Evolutionary conservation across 345 rosid species (phyloP).

Genomic region (Populus alba): DNA sequence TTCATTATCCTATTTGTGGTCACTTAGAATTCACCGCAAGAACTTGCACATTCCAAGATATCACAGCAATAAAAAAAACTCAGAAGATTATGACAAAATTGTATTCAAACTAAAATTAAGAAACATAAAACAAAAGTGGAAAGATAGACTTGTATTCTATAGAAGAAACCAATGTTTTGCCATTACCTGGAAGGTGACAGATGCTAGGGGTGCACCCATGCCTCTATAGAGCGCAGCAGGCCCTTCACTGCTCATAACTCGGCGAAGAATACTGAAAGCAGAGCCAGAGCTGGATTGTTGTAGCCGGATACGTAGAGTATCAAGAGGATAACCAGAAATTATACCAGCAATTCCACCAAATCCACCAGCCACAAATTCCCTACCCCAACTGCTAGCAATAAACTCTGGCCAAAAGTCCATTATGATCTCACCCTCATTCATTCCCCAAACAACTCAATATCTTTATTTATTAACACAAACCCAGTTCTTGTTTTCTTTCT

Average conservation of each 20-base stretch:
- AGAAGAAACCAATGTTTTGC: not conserved
- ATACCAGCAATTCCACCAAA: conserved; percentile 95
- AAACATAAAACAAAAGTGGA: not conserved
- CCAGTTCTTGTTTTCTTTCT: conserved; percentile 1
- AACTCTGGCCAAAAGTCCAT: conserved; percentile 98
- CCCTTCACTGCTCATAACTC: conserved; percentile 57
- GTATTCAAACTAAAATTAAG: not conserved
- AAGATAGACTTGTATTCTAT: not conserved
- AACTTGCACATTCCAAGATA: not conserved
- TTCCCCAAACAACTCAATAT: not conserved
- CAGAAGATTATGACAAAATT: not conserved
- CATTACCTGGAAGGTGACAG: conserved; percentile 87
- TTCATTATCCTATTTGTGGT: not conserved
- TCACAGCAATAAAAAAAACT: not conserved
- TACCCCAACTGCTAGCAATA: conserved; percentile 78
- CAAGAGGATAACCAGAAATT: conserved; percentile 85
- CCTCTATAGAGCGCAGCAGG: conserved; percentile 76
- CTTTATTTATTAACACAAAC: not conserved
- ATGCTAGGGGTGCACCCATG: conserved; percentile 89
- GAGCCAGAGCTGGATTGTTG: conserved; percentile 82
- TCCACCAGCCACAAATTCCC: conserved; percentile 89
- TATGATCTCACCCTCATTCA: conserved; percentile 10
- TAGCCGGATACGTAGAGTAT: conserved; percentile 72
- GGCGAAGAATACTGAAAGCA: conserved; percentile 62
- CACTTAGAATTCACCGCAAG: no score